Evolutionary conservation across 371 early-diverging fungal genomes (phyloP).

Genomic region (Mucor sp.): DNA sequence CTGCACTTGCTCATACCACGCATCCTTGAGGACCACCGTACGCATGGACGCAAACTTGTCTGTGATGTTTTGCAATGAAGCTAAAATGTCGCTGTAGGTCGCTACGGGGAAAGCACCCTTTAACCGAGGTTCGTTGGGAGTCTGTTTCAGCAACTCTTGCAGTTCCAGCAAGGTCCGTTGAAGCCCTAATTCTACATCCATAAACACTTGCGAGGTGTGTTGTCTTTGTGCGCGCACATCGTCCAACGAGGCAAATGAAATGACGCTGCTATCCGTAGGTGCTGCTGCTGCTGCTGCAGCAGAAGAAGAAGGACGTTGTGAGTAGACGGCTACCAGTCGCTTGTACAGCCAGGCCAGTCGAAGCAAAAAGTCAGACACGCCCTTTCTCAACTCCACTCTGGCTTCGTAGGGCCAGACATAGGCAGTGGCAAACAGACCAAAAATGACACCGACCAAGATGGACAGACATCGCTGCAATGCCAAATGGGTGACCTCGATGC

Average conservation of each 20-base stretch:
- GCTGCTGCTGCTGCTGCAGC: too few relatives aligned
- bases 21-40: constrained; percentile 64
- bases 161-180: constrained; percentile 70
- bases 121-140: constrained; percentile 83
- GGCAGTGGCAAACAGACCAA: constrained; percentile 60
- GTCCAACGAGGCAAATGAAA: constrained; percentile 36
- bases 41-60: constrained; percentile 76
- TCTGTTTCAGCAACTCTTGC: constrained; percentile 62
- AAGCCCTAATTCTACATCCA: constrained; percentile 72
- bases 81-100: constrained; percentile 67
- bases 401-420: constrained; percentile 87
- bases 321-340: constrained; percentile 65
- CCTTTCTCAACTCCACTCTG: constrained; percentile 75
- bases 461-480: constrained; percentile 71
- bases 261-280: background rate
- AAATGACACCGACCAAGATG: constrained; percentile 69
- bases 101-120: constrained; percentile 79
- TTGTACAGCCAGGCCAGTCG: constrained; percentile 71
- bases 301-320: constrained; percentile 13
- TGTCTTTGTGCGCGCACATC: constrained; percentile 45
- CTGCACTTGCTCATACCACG: constrained; percentile 57
- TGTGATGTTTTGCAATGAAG: constrained; percentile 73
- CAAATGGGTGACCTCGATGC: constrained; percentile 56
- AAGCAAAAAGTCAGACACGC: constrained; percentile 63
- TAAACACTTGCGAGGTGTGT: constrained; percentile 46